Conservation (phyloP, 2,329 filamentous ascomycete species). For the Dissoconium aciculare region DNA sequence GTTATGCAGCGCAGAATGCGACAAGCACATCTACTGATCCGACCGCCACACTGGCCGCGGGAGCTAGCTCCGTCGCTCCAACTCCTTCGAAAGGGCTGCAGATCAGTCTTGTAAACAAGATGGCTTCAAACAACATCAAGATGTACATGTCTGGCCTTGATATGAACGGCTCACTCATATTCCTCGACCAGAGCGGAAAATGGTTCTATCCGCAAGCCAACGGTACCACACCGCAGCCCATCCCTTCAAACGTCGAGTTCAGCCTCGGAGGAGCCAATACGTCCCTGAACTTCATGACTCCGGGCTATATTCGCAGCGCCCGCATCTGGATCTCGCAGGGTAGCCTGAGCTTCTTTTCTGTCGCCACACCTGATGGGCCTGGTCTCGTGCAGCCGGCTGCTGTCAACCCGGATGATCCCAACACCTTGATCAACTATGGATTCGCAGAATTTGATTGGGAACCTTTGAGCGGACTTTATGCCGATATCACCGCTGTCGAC, state of each 20-base stretch:
- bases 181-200: conserved; percentile 27
- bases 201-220: conserved; percentile 30
- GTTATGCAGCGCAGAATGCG: too few species aligned
- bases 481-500: conserved; percentile 26
- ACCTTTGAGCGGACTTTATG: conserved; percentile 30
- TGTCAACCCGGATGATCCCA: conserved; percentile 26
- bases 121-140: conserved; percentile 24
- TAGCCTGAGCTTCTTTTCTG: conserved; percentile 30
- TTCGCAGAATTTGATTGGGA: conserved; percentile 34
- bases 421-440: conserved; percentile 28
- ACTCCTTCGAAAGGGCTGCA: too few species aligned
- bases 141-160: conserved; percentile 34
- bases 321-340: conserved; percentile 35
- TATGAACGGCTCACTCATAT: conserved; percentile 26
- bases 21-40: too few species aligned
- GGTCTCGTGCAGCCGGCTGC: conserved; percentile 37
- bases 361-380: conserved; percentile 22
- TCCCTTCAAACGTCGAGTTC: conserved; percentile 28
- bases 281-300: conserved; percentile 27
- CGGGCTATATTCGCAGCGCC: conserved; percentile 28
- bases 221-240: conserved; percentile 23
- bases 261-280: conserved; percentile 24
- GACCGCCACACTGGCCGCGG: too few species aligned
- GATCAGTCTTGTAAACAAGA: conserved; percentile 31
- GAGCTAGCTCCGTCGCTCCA: too few species aligned